Conservation (phyloP, 192 early-diverging fungal species). For the Irineochytrium annulatum region DNA sequence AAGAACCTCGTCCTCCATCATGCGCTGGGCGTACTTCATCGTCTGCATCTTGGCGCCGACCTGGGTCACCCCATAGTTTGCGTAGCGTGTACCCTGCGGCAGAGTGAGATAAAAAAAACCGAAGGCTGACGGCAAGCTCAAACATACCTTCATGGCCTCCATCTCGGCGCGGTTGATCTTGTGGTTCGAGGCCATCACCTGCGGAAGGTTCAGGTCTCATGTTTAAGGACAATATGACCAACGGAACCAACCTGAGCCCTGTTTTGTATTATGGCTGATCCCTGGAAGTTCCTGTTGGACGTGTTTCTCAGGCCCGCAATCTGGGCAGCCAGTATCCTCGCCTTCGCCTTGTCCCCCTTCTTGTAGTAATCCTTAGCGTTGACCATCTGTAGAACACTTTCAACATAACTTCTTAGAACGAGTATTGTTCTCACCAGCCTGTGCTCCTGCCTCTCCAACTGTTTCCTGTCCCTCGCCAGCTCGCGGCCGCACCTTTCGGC, state of each 20-base stretch:
- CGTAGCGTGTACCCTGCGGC: constrained; percentile 32
- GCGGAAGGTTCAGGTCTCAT: not conserved
- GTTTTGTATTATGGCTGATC: constrained; percentile 35
- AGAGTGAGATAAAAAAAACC: not conserved
- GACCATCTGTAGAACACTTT: constrained; percentile 24
- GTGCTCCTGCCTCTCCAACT: constrained; percentile 42
- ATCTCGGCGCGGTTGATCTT: constrained; percentile 43
- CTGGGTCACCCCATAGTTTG: constrained; percentile 29
- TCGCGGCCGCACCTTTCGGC: constrained; percentile 32
- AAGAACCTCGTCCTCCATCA: constrained; percentile 39
- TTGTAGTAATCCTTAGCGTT: constrained; percentile 24
- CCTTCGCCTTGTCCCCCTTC: constrained; percentile 44
- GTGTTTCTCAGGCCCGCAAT: constrained; percentile 33
- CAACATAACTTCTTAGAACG: not conserved
- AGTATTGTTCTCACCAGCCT: constrained; percentile 23
- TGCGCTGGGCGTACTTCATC: constrained; percentile 33
- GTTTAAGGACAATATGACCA: not conserved
- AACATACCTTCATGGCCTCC: constrained; percentile 38
- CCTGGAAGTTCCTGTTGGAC: constrained; percentile 39
- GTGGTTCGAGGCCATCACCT: constrained; percentile 41
- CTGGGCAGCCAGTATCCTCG: constrained; percentile 37
- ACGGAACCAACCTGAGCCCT: constrained; percentile 30
- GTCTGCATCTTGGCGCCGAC: constrained; percentile 25
- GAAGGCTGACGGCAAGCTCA: not conserved
- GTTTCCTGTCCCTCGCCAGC: constrained; percentile 33